A percentile compares a stretch with the other conserved stretches of the same genome.
These are phyloP conservation scores for Funneliformis caledonium DNA, from an alignment of 371 early-diverging fungal genomes.

Conservation along the genomic window DNA sequence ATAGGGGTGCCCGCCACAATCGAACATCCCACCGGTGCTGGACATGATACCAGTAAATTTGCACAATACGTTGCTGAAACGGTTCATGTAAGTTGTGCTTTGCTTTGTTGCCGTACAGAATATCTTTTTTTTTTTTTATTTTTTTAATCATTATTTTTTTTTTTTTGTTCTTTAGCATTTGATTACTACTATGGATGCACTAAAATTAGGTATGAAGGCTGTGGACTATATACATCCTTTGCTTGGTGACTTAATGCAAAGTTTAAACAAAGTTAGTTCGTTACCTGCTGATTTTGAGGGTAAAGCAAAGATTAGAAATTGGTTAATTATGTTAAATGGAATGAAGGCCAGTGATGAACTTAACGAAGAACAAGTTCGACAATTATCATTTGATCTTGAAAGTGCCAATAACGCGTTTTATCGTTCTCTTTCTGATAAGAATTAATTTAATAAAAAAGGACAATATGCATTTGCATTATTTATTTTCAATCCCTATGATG, in stretches of 20 bases:
- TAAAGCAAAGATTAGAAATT: conserved; percentile 80
- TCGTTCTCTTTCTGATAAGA: conserved; percentile 50
- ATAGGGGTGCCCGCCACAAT: conserved; percentile 90
- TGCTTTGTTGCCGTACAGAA: background rate
- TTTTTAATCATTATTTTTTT: background rate
- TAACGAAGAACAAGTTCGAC: conserved; percentile 86
- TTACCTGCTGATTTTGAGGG: conserved; percentile 85
- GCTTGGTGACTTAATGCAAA: conserved; percentile 87
- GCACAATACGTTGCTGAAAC: conserved; percentile 88
- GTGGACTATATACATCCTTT: conserved; percentile 93
- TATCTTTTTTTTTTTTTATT: conserved; percentile 23
- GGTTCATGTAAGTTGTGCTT: conserved; percentile 60
- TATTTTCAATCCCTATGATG: too few species aligned
- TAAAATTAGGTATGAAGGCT: conserved; percentile 84
- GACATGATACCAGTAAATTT: conserved; percentile 56
- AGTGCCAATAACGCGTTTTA: conserved; percentile 71
- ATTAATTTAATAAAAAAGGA: background rate
- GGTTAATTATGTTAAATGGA: conserved; percentile 88
- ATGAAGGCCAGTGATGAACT: conserved; percentile 93
- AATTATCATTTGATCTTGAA: conserved; percentile 93
- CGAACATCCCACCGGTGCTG: conserved; percentile 77
- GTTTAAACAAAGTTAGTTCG: conserved; percentile 80
- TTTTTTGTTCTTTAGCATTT: conserved; percentile 61
- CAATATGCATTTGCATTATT: too few species aligned
- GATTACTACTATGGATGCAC: conserved; percentile 91